Conservation (phyloP, 176 grass and related monocot genomes). For the Olyra latifolia region DNA sequence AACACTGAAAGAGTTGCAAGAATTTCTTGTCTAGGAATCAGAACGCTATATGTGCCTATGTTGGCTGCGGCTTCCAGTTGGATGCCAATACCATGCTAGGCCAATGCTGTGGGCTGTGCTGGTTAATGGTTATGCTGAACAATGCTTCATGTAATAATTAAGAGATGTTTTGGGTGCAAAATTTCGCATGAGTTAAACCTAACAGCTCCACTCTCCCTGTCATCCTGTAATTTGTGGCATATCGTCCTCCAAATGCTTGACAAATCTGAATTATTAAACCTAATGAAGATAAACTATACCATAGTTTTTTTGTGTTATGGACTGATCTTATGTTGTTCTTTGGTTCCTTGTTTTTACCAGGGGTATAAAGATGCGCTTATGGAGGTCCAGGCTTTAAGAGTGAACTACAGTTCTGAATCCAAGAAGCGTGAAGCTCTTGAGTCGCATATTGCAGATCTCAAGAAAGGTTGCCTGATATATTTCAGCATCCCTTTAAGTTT, state of each 20-base stretch:
- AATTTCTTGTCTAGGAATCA: background rate
- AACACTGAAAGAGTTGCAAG: no score
- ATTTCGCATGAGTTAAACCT: background rate
- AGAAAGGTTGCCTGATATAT: no score
- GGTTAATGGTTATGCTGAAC: background rate
- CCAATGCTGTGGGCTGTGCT: background rate
- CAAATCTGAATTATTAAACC: no score
- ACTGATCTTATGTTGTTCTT: background rate
- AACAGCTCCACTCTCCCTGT: background rate
- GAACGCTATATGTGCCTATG: background rate
- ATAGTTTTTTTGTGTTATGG: background rate
- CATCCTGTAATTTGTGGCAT: background rate
- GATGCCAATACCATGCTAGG: background rate
- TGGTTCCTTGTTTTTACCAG: no score
- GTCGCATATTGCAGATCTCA: conserved; percentile 49
- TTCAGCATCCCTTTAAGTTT: background rate
- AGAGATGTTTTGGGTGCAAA: background rate
- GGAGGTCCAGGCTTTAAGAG: conserved; percentile 54
- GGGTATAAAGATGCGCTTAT: no score
- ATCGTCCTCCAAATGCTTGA: background rate
- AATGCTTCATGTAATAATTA: background rate
- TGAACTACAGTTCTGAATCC: conserved; percentile 57
- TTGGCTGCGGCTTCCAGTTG: background rate
- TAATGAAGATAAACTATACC: background rate
- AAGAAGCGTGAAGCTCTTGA: conserved; percentile 58